These are phyloP conservation scores for Plasmodium sp. DNA, from an alignment of 169 alveolate genomes.

Conservation along the genomic window DNA sequence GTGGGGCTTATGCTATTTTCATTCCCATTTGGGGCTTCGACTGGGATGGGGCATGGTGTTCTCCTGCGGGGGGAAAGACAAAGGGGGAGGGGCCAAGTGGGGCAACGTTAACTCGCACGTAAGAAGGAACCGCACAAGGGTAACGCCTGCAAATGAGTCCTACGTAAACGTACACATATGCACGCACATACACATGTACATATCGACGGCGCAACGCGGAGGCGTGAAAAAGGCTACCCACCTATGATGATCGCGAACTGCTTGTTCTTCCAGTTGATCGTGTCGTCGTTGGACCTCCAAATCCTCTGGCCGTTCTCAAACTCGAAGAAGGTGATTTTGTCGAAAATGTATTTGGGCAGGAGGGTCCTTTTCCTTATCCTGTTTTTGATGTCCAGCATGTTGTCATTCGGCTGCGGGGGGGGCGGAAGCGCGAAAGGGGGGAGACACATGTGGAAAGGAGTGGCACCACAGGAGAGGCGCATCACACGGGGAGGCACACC, in stretches of 20 bases:
- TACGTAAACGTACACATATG: neutral
- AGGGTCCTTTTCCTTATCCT: conserved; percentile 62
- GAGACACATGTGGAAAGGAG: neutral
- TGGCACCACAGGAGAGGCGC: neutral
- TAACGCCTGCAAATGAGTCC: neutral
- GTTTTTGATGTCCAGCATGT: conserved; percentile 57
- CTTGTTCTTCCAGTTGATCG: conserved; percentile 69
- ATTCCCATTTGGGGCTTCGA: conserved; percentile 69
- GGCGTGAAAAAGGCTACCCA: neutral
- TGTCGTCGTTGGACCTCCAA: conserved; percentile 74
- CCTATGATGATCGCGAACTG: conserved; percentile 61
- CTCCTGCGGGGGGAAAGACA: conserved; percentile 24
- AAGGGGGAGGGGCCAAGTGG: neutral
- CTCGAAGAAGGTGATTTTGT: conserved; percentile 69
- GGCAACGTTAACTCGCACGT: neutral
- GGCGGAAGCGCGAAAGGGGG: neutral
- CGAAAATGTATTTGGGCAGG: conserved; percentile 67
- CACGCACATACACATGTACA: neutral
- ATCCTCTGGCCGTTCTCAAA: conserved; percentile 73
- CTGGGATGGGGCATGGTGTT: conserved; percentile 72
- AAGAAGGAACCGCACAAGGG: neutral
- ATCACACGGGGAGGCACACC: neutral
- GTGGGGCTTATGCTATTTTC: conserved; percentile 46
- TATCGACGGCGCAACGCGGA: neutral
- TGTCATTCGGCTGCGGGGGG: conserved; percentile 57